phyloP scores from a whole-genome alignment of 2,329 filamentous ascomycete species.

The Helotiales sp. region DNA sequence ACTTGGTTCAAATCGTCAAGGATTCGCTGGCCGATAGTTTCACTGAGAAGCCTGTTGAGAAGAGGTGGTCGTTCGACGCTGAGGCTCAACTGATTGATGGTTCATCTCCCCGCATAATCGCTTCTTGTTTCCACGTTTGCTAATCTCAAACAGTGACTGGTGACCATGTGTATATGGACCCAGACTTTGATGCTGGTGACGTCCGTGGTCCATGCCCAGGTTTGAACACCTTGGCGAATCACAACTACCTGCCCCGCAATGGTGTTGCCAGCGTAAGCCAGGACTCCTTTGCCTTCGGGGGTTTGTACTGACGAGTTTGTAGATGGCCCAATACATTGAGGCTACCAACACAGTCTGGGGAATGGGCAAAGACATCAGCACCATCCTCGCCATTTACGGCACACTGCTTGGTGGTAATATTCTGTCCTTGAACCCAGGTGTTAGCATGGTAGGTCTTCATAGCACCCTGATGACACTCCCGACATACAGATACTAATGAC shows the following conservation, averaged over 20 bases:
- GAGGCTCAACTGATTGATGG: too few relatives aligned
- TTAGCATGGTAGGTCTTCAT: too few relatives aligned
- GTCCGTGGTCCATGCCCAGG: conserved; percentile 41
- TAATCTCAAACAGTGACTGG: too few relatives aligned
- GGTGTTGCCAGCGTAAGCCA: conserved; percentile 26
- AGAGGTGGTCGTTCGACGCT: too few relatives aligned
- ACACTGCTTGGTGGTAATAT: conserved; percentile 45
- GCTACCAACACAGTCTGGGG: conserved; percentile 38
- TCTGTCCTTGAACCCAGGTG: conserved; percentile 40
- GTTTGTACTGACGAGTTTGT: too few relatives aligned
- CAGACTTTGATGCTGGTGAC: conserved; percentile 36
- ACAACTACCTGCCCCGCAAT: conserved; percentile 40
- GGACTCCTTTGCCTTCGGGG: too few relatives aligned
- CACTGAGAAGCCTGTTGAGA: too few relatives aligned
- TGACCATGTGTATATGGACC: conserved; percentile 32
- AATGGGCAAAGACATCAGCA: conserved; percentile 43
- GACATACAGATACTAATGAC: conserved; percentile 44
- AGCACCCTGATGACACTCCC: conserved; percentile 15
- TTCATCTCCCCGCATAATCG: too few relatives aligned
- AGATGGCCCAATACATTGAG: neutral
- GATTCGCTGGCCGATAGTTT: neutral
- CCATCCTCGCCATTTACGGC: conserved; percentile 41
- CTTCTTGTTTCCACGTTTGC: too few relatives aligned
- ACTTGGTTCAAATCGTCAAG: neutral
- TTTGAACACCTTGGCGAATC: conserved; percentile 42